Conservation (phyloP, 805 yeast genomes). For the Saccharomycopsis olivae region DNA sequence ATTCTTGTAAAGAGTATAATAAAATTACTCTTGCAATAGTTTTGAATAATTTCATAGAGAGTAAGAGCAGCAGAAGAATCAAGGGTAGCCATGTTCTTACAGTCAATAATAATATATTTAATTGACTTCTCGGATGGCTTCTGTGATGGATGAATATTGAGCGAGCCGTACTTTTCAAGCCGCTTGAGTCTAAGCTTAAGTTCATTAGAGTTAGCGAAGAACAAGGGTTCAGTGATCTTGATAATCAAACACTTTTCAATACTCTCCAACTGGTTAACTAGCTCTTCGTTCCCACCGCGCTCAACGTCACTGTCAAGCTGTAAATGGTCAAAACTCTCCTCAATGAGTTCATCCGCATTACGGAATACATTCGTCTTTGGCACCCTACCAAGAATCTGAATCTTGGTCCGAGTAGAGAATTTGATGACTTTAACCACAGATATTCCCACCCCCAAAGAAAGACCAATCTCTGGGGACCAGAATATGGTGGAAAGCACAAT, state of each 20-base stretch:
- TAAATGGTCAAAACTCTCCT: slow-evolving; percentile 18
- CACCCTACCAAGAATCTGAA: slow-evolving; percentile 34
- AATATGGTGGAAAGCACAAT: slow-evolving; percentile 17
- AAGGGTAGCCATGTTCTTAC: slow-evolving; percentile 71
- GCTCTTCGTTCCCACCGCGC: neutral
- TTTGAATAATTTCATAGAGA: slow-evolving; percentile 44
- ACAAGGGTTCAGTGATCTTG: slow-evolving; percentile 78
- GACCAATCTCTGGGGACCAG: slow-evolving; percentile 32
- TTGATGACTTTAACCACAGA: slow-evolving; percentile 29
- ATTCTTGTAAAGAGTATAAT: slow-evolving; percentile 26
- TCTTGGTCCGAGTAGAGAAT: slow-evolving; percentile 32
- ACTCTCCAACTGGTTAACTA: slow-evolving; percentile 25
- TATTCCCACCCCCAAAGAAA: slow-evolving; percentile 27
- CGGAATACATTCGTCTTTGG: slow-evolving; percentile 24
- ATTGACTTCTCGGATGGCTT: slow-evolving; percentile 31
- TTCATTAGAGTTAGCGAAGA: slow-evolving; percentile 78
- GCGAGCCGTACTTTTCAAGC: slow-evolving; percentile 69
- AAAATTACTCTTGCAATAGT: slow-evolving; percentile 31
- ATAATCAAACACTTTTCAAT: slow-evolving; percentile 70
- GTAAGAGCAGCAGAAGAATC: slow-evolving; percentile 77
- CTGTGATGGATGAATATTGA: slow-evolving; percentile 56
- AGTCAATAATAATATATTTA: slow-evolving; percentile 59
- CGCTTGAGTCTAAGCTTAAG: slow-evolving; percentile 55
- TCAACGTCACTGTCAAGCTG: slow-evolving; percentile 4
- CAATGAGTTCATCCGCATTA: slow-evolving; percentile 27